Evolutionary conservation across 2,329 filamentous ascomycete genomes (phyloP), one percentile per base, ranked within the genome.

Genomic region (Colletotrichum tabaci): DNA sequence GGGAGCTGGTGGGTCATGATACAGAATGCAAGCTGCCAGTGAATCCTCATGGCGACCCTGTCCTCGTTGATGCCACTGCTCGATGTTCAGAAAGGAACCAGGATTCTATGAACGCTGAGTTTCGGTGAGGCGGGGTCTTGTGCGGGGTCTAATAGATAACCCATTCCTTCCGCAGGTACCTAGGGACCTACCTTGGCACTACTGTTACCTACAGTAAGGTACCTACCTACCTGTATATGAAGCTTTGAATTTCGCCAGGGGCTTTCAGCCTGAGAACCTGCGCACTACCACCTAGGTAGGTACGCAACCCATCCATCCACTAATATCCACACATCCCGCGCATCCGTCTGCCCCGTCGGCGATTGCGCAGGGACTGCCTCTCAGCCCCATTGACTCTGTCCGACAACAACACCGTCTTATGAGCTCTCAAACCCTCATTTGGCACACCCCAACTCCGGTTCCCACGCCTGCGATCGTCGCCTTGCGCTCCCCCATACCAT

Each of bases 241-340:
- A 71, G 63, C 67, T 67, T 71, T 52, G 30, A 35, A 35, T 35
- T 9, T 35, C 30, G 30, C 8, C 30, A 35, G 52, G 60, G 52
- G 52, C 42, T 38, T 30, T 38, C 35, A 49, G 44, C 61, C 35
- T 50, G 30, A 26, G 23, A 52, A 21, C 35, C 66, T 56, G 44
- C 60, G 66, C 64, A 30, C 42, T 52, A 40, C 66, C 44, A 35
- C 30, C 30, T 30, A 30, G 30, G 30, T 30, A 30, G 5, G 30
- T 9, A 35, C 8, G 30, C 30, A 35, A 35, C 30, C 30, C 30
- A 35, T 35, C 30, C 49, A 64, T 35, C 46, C 49, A 18, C 52
- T 18, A 15, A 21, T 18, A 18, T 38, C 10, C 30, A 56, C 52
- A 6, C 18, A 40, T 40, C 18, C 53, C 30, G 18, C 53, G 18